phyloP scores from a whole-genome alignment of 805 yeast species.

The Lipomyces mesembrius region DNA sequence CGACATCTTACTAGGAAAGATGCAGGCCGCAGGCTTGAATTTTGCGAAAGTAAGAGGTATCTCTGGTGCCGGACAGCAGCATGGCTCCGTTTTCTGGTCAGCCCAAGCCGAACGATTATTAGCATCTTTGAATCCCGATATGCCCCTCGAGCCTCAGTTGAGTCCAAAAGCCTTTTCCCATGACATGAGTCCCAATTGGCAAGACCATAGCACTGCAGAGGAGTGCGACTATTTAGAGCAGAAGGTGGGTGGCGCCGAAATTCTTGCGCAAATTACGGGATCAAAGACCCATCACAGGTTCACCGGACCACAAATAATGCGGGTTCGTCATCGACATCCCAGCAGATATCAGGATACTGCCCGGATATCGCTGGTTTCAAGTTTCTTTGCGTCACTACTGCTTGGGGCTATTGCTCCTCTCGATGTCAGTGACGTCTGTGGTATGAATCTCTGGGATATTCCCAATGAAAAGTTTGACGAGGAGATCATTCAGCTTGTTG shows the following conservation, averaged over 20 bases:
- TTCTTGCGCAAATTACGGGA: constrained; percentile 72
- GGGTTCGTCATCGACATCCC: constrained; percentile 59
- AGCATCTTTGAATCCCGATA: constrained; percentile 44
- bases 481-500: constrained; percentile 54
- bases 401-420: constrained; percentile 65
- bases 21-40: constrained; percentile 56
- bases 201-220: constrained; percentile 81
- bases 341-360: constrained; percentile 59
- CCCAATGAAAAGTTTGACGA: constrained; percentile 59
- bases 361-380: constrained; percentile 75
- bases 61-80: constrained; percentile 90
- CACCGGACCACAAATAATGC: constrained; percentile 90
- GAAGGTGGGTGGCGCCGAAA: constrained; percentile 61
- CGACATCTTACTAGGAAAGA: constrained; percentile 60
- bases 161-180: constrained; percentile 61
- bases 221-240: constrained; percentile 68
- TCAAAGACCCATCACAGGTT: constrained; percentile 87
- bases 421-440: constrained; percentile 89
- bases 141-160: constrained; percentile 53
- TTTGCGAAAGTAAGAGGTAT: constrained; percentile 65
- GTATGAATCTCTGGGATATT: constrained; percentile 86
- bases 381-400: constrained; percentile 73
- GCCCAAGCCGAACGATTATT: constrained; percentile 52
- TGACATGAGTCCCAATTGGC: constrained; percentile 86
- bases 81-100: constrained; percentile 87